phyloP scores from a whole-genome alignment of 2,329 filamentous ascomycete genomes.

The Fusarium sp. region DNA sequence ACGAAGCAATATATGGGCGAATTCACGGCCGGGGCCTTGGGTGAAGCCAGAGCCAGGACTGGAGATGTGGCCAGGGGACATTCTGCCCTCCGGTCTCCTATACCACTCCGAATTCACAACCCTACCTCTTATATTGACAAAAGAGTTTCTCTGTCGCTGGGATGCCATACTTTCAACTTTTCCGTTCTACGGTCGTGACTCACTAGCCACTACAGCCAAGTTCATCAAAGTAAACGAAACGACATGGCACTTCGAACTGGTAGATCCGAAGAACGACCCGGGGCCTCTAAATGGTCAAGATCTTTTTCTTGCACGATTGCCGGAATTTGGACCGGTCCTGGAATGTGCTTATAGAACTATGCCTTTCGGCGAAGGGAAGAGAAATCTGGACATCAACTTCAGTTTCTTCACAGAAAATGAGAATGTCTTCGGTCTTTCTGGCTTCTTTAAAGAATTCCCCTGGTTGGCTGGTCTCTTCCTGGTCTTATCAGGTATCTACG shows the following conservation, averaged over 20 bases:
- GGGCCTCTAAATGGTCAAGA: slow-evolving; percentile 7
- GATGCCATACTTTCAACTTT: slow-evolving; percentile 5
- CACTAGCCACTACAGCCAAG: neutral
- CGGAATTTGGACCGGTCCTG: slow-evolving; percentile 5
- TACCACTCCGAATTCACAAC: slow-evolving; percentile 7
- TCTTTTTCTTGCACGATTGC: slow-evolving; percentile 7
- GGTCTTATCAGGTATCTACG: slow-evolving; percentile 7
- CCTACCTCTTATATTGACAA: slow-evolving; percentile 1
- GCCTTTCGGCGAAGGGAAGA: slow-evolving; percentile 12
- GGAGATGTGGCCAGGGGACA: slow-evolving; percentile 11
- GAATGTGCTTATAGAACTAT: slow-evolving; percentile 14
- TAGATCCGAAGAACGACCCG: neutral
- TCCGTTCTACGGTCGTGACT: slow-evolving; percentile 1
- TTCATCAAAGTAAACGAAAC: neutral
- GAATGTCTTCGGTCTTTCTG: slow-evolving; percentile 1
- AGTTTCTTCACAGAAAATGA: slow-evolving; percentile 12
- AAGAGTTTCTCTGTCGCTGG: slow-evolving; percentile 9
- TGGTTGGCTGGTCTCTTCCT: slow-evolving; percentile 12
- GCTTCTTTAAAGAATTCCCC: slow-evolving; percentile 8
- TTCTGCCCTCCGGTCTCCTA: slow-evolving; percentile 6
- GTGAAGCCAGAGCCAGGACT: slow-evolving; percentile 6
- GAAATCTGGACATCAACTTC: slow-evolving; percentile 8
- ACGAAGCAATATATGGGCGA: neutral
- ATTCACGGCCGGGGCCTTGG: slow-evolving; percentile 7
- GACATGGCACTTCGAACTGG: neutral